Percentiles rank a stretch among this genome's conserved stretches.
phyloP scores from a whole-genome alignment of 2,329 filamentous ascomycete genomes.

The Colletotrichum sp. region DNA sequence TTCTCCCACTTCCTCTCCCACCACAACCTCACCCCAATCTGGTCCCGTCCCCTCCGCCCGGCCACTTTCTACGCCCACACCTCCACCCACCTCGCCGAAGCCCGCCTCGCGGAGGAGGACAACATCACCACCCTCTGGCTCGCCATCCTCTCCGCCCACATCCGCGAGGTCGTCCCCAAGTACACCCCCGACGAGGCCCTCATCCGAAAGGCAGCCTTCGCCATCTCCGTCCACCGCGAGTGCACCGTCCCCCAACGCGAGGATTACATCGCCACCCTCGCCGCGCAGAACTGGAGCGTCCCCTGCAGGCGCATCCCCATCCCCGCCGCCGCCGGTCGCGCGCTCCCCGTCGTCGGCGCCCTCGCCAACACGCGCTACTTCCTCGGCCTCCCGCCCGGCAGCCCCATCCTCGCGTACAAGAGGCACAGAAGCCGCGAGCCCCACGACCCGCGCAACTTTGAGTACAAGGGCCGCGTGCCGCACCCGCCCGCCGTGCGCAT shows the following conservation, averaged over 20 bases:
- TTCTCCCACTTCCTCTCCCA: neutral
- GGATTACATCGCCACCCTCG: neutral
- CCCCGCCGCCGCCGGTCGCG: neutral
- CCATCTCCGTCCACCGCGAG: neutral
- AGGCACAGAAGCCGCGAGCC: neutral
- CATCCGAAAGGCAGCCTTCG: neutral
- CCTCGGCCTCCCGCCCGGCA: neutral
- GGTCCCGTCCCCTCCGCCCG: neutral
- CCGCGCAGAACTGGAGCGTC: neutral
- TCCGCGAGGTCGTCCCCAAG: neutral
- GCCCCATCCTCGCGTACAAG: neutral
- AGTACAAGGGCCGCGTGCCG: neutral
- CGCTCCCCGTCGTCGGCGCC: neutral
- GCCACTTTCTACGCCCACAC: neutral
- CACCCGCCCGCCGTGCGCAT: neutral
- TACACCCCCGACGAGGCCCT: neutral
- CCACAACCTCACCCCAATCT: neutral
- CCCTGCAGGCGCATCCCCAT: neutral
- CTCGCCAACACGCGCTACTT: neutral
- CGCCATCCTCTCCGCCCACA: neutral
- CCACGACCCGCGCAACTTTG: neutral
- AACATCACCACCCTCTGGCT: neutral
- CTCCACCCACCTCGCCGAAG: neutral
- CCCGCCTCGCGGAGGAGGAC: neutral
- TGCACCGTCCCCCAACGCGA: neutral